Evolutionary conservation across 2,329 filamentous ascomycete genomes (phyloP), one percentile per base, ranked within the genome.

Genomic region (Fusarium begoniae): DNA sequence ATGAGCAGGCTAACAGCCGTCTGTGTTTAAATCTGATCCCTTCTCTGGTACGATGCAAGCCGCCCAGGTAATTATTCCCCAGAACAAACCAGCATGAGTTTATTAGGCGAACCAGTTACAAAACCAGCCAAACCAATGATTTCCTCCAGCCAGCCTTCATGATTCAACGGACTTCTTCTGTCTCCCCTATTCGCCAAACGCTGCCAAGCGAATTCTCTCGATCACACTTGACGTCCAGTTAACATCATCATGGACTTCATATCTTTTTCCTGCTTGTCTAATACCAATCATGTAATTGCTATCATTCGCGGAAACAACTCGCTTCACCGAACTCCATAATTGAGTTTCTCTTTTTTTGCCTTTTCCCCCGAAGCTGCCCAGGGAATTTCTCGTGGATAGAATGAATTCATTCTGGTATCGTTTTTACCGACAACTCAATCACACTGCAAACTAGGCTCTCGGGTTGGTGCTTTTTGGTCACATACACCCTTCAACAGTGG

Each of bases 201-300:
- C 45, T 58, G 66, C 72, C 74, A 74, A 75, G 67, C 50, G 22
- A 59, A 60, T 59, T 41, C 54, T 35, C 37, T 38, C 51, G 68
- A 73, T 59, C 69, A 67, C 68, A 45, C 68, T 70, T 69, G 53
- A 68, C 69, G 54, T 67, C 69, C 64, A 63, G 66, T 75, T 78
- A 74, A 77, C 69, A 76, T 78, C 76, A 78, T 73, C 68, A 64
- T 75, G 72, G 68, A 67, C 74, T 57, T 63, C 60, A 57, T 48
- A 55, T 53, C 66, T 35, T 55, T 50, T 40, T 51, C 22, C 40
- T 48, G 30, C 28, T n/a, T 65, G 41, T 40, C 56, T 47, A 48
- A 38, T 48, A 59, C 67, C 67, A 50, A 59, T 61, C 62, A 28
- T 37, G 30, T 55, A 47, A 44, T 51, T 37, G 30, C 50, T 51